phyloP scores from a whole-genome alignment of 202 grass and related monocot genomes.

The Schoenoplectus tabernaemontani region DNA sequence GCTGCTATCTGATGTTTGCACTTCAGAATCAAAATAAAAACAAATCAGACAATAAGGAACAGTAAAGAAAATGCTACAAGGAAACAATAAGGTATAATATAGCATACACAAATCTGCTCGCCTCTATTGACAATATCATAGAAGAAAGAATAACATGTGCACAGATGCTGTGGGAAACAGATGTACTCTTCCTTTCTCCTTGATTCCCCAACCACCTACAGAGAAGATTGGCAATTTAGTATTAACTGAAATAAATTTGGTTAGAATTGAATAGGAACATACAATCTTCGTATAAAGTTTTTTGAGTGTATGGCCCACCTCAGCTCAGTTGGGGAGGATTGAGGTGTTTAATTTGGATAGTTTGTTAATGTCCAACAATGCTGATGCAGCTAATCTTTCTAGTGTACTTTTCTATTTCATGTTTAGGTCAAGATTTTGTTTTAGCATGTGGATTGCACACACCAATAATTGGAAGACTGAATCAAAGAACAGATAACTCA shows the following conservation, averaged over 20 bases:
- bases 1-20: constrained; percentile 96
- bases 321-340: not conserved
- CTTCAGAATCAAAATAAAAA: constrained; percentile 25
- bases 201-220: constrained; percentile 79
- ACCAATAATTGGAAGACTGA: not conserved
- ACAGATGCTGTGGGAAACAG: constrained; percentile 88
- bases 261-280: not conserved
- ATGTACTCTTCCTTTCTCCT: constrained; percentile 87
- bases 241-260: not conserved
- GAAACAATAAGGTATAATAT: not conserved
- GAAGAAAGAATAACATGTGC: too few relatives aligned
- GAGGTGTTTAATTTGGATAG: not conserved
- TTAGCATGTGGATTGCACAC: not conserved
- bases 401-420: not conserved
- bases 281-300: not conserved
- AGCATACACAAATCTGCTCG: constrained; percentile 75
- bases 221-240: not conserved
- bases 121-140: constrained; percentile 79
- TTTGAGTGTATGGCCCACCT: not conserved
- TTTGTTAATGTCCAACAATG: not conserved
- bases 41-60: not conserved
- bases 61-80: not conserved
- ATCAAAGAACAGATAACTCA: not conserved
- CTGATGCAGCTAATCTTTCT: not conserved
- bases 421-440: not conserved